Evolutionary conservation across 1,284 basidiomycete species (phyloP), one percentile per base, ranked within the genome.

Genomic region (Golubevia pallescens): DNA sequence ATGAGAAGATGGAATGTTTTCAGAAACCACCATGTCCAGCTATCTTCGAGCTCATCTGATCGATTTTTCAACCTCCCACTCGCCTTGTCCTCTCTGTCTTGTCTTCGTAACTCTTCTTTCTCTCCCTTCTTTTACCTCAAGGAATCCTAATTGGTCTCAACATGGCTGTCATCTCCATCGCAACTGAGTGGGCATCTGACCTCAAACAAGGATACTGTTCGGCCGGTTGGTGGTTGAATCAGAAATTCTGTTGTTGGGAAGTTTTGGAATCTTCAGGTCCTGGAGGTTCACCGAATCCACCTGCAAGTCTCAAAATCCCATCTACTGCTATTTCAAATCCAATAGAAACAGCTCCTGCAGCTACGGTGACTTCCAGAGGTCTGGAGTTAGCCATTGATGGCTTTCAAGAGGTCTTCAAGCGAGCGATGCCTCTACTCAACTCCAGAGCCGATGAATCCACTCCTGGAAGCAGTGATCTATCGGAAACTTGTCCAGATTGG

Each of bases 171-270:
- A 96, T 98, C 73, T 95, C 94, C 52, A 97, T 99, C 76, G 88
- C 95, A 66, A 97, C 94, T n/a, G 93, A 93, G 86, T 99, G 97
- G 97, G 89, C 98, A 7, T 95, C 95, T 0, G 95, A 99, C 86
- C 90, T 98, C 70, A 98, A 98, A 88, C 92, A 95, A 88, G 97
- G 97, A 0, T 96, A 97, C 84, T 99, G 97, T 86, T 90, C 91
- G 0, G 93, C 95, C 65, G 95, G 94, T 1, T 99, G 97, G 97
- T 99, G 97, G 96, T 86, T 99, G 65, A 97, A 95, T 86, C 91
- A 94, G 78, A 94, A 97, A 82, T 98, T 98, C 86, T 99, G 97
- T 87, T 99, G 97, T 85, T 95, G 94, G 93, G 94, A 95, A 83
- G 71, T 81, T 65, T 78, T 77, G 76, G 82, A 85, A 62, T 64